Conservation (phyloP, 2,329 filamentous ascomycete species). For the Dactylellina drechsleri region DNA sequence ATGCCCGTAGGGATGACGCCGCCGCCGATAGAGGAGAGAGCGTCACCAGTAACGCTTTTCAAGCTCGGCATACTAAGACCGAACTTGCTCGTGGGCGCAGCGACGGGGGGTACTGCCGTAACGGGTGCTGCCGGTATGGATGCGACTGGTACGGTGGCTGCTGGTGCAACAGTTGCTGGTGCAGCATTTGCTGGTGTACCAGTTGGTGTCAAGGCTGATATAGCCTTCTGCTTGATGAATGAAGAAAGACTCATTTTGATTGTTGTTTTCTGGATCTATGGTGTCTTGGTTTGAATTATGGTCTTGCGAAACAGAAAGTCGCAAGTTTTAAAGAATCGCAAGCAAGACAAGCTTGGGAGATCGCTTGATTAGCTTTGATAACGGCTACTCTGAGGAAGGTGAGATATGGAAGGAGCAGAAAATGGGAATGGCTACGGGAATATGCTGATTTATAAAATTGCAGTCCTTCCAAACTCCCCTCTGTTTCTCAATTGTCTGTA, state of each 20-base stretch:
- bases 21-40: constrained; percentile 47
- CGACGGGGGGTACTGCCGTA: neutral
- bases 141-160: constrained; percentile 4
- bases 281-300: constrained; percentile 20
- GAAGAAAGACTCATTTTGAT: constrained; percentile 34
- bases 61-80: constrained; percentile 27
- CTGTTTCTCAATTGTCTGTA: constrained; percentile 7
- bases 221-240: constrained; percentile 23
- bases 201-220: constrained; percentile 57
- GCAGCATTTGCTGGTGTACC: constrained; percentile 23
- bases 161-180: constrained; percentile 18
- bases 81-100: constrained; percentile 18
- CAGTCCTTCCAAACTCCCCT: constrained; percentile 6
- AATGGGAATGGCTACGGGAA: neutral
- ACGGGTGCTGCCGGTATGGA: constrained; percentile 12
- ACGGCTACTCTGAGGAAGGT: neutral
- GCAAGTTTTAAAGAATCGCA: too few species aligned
- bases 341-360: neutral
- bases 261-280: constrained; percentile 6
- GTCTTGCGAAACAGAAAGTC: neutral
- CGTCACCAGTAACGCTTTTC: constrained; percentile 46
- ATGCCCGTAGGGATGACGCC: constrained; percentile 26
- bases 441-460: constrained; percentile 25
- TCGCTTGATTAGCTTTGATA: constrained; percentile 15
- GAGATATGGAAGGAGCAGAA: constrained; percentile 18